phyloP scores from a whole-genome alignment of 495 filamentous ascomycete species.

The Podospora appendiculata region DNA sequence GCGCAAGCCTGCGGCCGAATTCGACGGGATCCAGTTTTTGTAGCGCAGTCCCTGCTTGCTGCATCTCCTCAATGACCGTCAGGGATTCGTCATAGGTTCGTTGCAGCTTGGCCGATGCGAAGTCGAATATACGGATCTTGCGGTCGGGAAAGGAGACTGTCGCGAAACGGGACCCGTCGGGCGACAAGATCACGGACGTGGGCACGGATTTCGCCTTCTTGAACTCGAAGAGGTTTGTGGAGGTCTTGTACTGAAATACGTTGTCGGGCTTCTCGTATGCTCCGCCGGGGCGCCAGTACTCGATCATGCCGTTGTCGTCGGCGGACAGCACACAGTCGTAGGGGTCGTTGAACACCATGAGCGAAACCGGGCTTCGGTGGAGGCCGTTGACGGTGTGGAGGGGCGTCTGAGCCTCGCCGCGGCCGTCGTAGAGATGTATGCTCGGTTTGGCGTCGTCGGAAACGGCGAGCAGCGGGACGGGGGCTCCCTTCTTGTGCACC shows the following conservation, averaged over 20 bases:
- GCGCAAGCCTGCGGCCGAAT: slow-evolving; percentile 81
- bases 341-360: slow-evolving; percentile 82
- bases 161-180: slow-evolving; percentile 74
- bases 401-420: slow-evolving; percentile 68
- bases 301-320: slow-evolving; percentile 88
- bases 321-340: slow-evolving; percentile 86
- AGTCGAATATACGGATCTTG: slow-evolving; percentile 87
- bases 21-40: slow-evolving; percentile 80
- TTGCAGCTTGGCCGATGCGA: slow-evolving; percentile 76
- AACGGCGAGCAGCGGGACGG: slow-evolving; percentile 79
- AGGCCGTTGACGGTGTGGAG: slow-evolving; percentile 66
- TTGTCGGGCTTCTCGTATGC: slow-evolving; percentile 85
- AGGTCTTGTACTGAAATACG: slow-evolving; percentile 87
- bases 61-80: slow-evolving; percentile 79
- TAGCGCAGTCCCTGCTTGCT: slow-evolving; percentile 77
- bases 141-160: slow-evolving; percentile 92
- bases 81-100: slow-evolving; percentile 94
- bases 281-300: slow-evolving; percentile 84
- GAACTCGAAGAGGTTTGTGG: slow-evolving; percentile 92
- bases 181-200: slow-evolving; percentile 77
- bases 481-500: slow-evolving; percentile 83
- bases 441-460: slow-evolving; percentile 66
- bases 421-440: slow-evolving; percentile 81
- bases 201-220: slow-evolving; percentile 89
- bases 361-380: slow-evolving; percentile 68